A percentile compares a stretch with the other conserved stretches of the same genome.
Conservation (phyloP, 2,329 filamentous ascomycete genomes). For the Penicillium sp. region DNA sequence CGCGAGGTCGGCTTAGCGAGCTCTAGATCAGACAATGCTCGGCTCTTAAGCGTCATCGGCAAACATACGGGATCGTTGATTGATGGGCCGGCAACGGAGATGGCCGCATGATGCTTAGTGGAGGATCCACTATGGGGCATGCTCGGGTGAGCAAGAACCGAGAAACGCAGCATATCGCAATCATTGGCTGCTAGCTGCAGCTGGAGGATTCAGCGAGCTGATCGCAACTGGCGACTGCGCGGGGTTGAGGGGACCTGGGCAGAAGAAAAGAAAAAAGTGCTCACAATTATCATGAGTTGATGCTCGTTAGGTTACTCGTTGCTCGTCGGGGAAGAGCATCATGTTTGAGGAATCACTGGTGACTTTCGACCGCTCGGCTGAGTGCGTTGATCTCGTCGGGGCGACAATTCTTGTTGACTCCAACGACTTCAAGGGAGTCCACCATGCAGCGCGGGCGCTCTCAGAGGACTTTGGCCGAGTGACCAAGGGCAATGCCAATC, state of each 20-base stretch:
- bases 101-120: conserved; percentile 6
- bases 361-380: conserved; percentile 2
- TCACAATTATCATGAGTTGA: not conserved
- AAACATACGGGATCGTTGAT: not conserved
- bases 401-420: conserved; percentile 9
- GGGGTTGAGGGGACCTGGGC: not conserved
- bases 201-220: not conserved
- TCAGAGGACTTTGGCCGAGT: conserved; percentile 17
- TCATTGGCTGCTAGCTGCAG: not conserved
- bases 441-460: conserved; percentile 14
- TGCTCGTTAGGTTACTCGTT: no score
- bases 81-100: conserved; percentile 13
- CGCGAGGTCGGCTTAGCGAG: not conserved
- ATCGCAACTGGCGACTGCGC: not conserved
- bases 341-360: conserved; percentile 15
- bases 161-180: conserved; percentile 1
- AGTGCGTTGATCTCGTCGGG: conserved; percentile 7
- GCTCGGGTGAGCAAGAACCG: conserved; percentile 15
- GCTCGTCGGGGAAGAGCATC: no score
- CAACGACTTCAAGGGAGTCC: conserved; percentile 13
- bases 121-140: conserved; percentile 2
- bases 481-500: conserved; percentile 5
- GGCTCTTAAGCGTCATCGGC: not conserved
- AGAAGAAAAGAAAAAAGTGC: not conserved
- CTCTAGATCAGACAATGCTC: not conserved